Percentiles rank a stretch among this genome's conserved stretches.
Evolutionary conservation across 331 rosid species (phyloP).

Genomic region (Arachis monticola): DNA sequence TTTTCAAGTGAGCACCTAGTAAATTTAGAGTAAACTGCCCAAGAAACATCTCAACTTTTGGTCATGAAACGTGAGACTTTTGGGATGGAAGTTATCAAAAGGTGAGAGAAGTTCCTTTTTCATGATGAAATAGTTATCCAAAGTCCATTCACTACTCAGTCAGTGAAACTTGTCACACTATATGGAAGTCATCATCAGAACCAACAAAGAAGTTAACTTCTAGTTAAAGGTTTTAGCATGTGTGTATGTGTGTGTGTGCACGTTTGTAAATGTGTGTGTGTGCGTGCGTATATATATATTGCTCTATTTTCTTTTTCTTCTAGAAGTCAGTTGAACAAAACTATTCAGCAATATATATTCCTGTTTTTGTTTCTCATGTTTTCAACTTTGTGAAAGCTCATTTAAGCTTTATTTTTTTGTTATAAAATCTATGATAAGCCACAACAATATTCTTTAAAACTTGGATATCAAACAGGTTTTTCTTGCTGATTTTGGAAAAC

Average conservation of each 20-base stretch:
- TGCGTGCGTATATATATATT: background rate
- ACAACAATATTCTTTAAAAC: slow-evolving; percentile 11
- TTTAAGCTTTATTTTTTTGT: background rate
- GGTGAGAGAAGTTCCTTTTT: background rate
- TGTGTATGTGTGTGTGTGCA: background rate
- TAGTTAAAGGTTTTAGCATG: slow-evolving; percentile 4
- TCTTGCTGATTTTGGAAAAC: slow-evolving; percentile 24
- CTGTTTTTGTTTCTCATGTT: background rate
- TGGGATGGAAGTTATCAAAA: slow-evolving; percentile 4
- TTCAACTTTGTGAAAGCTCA: background rate
- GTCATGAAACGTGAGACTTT: background rate
- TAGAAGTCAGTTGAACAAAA: background rate
- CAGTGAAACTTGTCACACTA: background rate
- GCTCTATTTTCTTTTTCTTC: background rate
- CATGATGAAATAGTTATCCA: background rate
- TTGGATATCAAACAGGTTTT: background rate
- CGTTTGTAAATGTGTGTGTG: too few relatives aligned
- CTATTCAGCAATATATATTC: slow-evolving; percentile 6
- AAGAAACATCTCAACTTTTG: background rate
- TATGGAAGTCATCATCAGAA: background rate
- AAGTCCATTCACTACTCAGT: background rate
- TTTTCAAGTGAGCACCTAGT: background rate
- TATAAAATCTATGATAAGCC: slow-evolving; percentile 14
- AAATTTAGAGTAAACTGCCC: slow-evolving; percentile 6
- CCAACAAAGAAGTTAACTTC: background rate